Conservation (phyloP, 108 stramenopile species). For the Conticribra weissflogii region DNA sequence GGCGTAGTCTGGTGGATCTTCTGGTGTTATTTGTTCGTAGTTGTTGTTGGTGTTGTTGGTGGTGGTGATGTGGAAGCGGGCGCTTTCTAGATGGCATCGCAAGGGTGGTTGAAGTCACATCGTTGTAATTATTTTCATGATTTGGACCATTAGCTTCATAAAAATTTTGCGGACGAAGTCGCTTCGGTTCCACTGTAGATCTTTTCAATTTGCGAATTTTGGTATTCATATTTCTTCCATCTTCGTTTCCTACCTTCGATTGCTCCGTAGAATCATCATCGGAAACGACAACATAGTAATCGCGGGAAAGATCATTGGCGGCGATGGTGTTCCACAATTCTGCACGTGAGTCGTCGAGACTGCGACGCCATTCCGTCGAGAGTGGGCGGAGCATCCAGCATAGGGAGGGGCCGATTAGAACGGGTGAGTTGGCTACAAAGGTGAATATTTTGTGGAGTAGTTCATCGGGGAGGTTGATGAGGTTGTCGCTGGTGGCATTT, state of each 20-base stretch:
- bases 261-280: neutral
- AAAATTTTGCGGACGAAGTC: neutral
- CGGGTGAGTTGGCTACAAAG: conserved; percentile 35
- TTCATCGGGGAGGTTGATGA: conserved; percentile 48
- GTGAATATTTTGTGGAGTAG: conserved; percentile 41
- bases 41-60: neutral
- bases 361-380: conserved; percentile 20
- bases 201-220: no score
- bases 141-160: neutral
- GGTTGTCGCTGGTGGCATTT: no score
- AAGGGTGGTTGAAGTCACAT: neutral
- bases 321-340: conserved; percentile 41
- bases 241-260: neutral
- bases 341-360: conserved; percentile 25
- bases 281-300: conserved; percentile 15
- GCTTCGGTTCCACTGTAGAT: no score
- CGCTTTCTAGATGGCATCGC: neutral
- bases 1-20: conserved; percentile 37
- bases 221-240: neutral
- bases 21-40: conserved; percentile 7
- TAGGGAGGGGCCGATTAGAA: conserved; percentile 38
- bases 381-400: conserved; percentile 43
- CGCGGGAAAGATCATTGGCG: conserved; percentile 27
- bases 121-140: neutral
- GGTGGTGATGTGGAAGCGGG: neutral